phyloP scores from a whole-genome alignment of 306 rosid species.

The Albizia julibrissin region DNA sequence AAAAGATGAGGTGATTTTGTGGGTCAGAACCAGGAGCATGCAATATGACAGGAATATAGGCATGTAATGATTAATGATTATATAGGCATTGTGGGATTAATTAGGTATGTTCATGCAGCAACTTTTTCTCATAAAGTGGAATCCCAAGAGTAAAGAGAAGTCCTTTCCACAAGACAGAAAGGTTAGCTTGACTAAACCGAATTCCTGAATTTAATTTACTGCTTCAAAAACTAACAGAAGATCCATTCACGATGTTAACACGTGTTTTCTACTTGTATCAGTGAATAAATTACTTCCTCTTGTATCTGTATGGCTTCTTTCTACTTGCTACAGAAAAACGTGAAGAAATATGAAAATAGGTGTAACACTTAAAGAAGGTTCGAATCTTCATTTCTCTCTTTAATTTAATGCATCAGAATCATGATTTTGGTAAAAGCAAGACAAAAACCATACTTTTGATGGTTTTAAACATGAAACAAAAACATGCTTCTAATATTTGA shows the following conservation, averaged over 20 bases:
- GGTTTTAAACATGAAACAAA: neutral
- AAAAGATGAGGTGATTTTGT: slow-evolving; percentile 41
- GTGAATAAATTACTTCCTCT: neutral
- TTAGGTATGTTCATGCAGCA: slow-evolving; percentile 49
- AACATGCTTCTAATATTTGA: neutral
- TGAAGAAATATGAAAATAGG: neutral
- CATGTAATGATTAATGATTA: slow-evolving; percentile 30
- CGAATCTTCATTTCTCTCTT: neutral
- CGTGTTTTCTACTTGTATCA: neutral
- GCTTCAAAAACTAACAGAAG: neutral
- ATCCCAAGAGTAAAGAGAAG: slow-evolving; percentile 22
- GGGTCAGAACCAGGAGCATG: slow-evolving; percentile 33
- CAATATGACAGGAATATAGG: slow-evolving; percentile 38
- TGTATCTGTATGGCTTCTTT: neutral
- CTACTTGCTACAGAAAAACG: neutral
- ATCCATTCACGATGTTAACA: neutral
- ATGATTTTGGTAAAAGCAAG: neutral
- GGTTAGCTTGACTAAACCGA: neutral
- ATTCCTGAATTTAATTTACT: neutral
- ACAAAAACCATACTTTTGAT: neutral
- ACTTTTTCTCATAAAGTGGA: slow-evolving; percentile 38
- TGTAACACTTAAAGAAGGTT: neutral
- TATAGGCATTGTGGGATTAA: slow-evolving; percentile 26
- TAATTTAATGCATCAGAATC: neutral
- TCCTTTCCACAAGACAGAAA: neutral